A percentile compares a stretch with the other conserved stretches of the same genome.
Evolutionary conservation across 306 rosid species (phyloP).

Genomic region (Trifolium subterraneum): DNA sequence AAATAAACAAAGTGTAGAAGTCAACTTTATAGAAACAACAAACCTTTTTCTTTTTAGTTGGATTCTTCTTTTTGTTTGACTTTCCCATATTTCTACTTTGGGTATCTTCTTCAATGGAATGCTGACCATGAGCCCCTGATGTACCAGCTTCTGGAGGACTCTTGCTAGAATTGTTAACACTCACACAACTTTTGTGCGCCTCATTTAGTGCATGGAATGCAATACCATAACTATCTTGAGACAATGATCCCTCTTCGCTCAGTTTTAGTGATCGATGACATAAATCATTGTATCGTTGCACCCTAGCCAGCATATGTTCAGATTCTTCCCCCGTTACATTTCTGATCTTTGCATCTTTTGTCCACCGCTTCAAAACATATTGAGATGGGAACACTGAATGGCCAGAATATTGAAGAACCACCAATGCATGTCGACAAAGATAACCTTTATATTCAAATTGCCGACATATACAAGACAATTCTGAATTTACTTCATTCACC

Average conservation of each 20-base stretch:
- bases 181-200: slow-evolving; percentile 69
- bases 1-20: not conserved
- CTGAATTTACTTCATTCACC: slow-evolving; percentile 73
- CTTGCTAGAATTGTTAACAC: slow-evolving; percentile 66
- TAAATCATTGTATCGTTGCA: slow-evolving; percentile 78
- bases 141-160: slow-evolving; percentile 74
- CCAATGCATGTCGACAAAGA: slow-evolving; percentile 95
- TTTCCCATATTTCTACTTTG: slow-evolving; percentile 82
- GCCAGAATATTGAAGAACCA: slow-evolving; percentile 91
- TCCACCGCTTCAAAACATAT: slow-evolving; percentile 92
- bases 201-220: slow-evolving; percentile 77
- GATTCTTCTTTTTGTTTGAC: slow-evolving; percentile 79
- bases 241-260: slow-evolving; percentile 85
- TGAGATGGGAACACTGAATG: slow-evolving; percentile 77
- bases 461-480: slow-evolving; percentile 82
- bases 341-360: slow-evolving; percentile 79
- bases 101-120: slow-evolving; percentile 76
- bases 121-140: slow-evolving; percentile 72
- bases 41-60: slow-evolving; percentile 95
- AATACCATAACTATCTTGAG: slow-evolving; percentile 83
- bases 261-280: slow-evolving; percentile 79
- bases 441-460: slow-evolving; percentile 89
- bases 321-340: slow-evolving; percentile 69
- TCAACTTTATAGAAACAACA: slow-evolving; percentile 37
- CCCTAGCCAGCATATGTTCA: slow-evolving; percentile 64